Percentiles rank a stretch among this genome's conserved stretches.
Conservation (phyloP, 352 stramenopile genomes). For the Globisporangium canariense region DNA sequence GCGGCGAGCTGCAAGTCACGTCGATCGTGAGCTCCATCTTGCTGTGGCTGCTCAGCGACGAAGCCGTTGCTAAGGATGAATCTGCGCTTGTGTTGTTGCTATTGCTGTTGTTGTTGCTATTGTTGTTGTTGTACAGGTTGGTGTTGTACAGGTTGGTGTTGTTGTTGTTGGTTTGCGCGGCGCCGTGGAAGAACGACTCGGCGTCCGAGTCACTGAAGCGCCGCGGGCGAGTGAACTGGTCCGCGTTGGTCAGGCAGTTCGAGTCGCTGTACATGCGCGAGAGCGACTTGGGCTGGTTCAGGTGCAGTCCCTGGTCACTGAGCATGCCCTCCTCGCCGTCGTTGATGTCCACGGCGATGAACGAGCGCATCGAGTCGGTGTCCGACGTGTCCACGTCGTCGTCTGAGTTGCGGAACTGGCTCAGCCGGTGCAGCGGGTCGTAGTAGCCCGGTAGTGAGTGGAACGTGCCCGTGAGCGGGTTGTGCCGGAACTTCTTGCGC, state of each 20-base stretch:
- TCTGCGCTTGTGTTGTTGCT: slow-evolving; percentile 9
- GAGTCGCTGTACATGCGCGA: slow-evolving; percentile 76
- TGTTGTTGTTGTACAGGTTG: slow-evolving; percentile 9
- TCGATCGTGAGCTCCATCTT: slow-evolving; percentile 21
- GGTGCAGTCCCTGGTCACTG: slow-evolving; percentile 22
- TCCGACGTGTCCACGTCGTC: slow-evolving; percentile 61
- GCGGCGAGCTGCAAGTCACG: slow-evolving; percentile 8
- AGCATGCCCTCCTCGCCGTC: slow-evolving; percentile 47
- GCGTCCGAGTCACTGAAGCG: slow-evolving; percentile 83
- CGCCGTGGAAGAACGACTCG: slow-evolving; percentile 58
- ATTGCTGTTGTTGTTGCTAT: not conserved
- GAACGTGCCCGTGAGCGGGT: slow-evolving; percentile 86
- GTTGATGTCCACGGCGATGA: slow-evolving; percentile 72
- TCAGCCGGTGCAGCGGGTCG: slow-evolving; percentile 77
- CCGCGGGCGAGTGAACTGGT: slow-evolving; percentile 45
- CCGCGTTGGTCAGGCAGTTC: slow-evolving; percentile 34
- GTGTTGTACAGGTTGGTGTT: slow-evolving; percentile 15
- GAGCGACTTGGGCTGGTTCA: slow-evolving; percentile 52
- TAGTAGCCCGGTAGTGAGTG: slow-evolving; percentile 86
- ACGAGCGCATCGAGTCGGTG: slow-evolving; percentile 73
- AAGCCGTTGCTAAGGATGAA: not conserved
- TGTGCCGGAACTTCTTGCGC: slow-evolving; percentile 86
- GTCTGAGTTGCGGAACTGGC: slow-evolving; percentile 58
- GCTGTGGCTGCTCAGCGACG: not conserved
- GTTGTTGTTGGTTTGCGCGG: slow-evolving; percentile 23